These are phyloP conservation scores for Orbilia blumenaviensis DNA, from an alignment of 2,329 filamentous ascomycete species.

Conservation along the genomic window DNA sequence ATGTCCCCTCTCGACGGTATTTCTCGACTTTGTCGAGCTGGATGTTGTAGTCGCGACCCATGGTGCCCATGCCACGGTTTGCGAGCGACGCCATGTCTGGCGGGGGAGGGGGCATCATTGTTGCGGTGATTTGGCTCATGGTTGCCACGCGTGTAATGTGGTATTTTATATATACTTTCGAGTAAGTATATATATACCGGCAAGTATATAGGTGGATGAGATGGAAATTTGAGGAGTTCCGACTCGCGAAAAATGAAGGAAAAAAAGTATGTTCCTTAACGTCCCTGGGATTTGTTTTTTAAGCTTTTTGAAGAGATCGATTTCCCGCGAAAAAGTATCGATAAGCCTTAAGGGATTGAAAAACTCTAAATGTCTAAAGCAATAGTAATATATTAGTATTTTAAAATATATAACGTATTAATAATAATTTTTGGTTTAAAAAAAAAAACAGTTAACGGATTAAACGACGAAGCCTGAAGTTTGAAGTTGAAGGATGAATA, in stretches of 20 bases:
- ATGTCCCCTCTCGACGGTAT: conserved; percentile 56
- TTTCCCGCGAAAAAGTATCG: neutral
- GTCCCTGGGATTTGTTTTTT: neutral
- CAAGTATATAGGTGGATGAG: neutral
- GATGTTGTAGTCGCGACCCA: conserved; percentile 55
- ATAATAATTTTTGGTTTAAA: too few relatives aligned
- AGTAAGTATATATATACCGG: too few relatives aligned
- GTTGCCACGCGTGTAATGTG: conserved; percentile 3
- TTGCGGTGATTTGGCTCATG: conserved; percentile 51
- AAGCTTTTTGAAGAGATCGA: too few relatives aligned
- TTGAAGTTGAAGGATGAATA: too few relatives aligned
- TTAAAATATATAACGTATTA: too few relatives aligned
- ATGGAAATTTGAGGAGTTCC: conserved; percentile 25
- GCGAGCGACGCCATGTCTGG: conserved; percentile 51
- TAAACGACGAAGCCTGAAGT: too few relatives aligned
- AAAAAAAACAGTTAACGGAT: too few relatives aligned
- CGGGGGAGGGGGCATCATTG: conserved; percentile 52
- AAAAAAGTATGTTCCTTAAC: conserved; percentile 3
- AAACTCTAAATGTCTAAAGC: too few relatives aligned
- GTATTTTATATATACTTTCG: too few relatives aligned
- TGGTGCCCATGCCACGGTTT: conserved; percentile 50
- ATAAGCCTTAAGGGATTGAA: too few relatives aligned
- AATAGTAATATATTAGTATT: too few relatives aligned
- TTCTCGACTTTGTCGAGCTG: conserved; percentile 58
- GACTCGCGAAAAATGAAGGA: conserved; percentile 22